Conservation (phyloP, 495 filamentous ascomycete genomes). For the Neurospora discreta region DNA sequence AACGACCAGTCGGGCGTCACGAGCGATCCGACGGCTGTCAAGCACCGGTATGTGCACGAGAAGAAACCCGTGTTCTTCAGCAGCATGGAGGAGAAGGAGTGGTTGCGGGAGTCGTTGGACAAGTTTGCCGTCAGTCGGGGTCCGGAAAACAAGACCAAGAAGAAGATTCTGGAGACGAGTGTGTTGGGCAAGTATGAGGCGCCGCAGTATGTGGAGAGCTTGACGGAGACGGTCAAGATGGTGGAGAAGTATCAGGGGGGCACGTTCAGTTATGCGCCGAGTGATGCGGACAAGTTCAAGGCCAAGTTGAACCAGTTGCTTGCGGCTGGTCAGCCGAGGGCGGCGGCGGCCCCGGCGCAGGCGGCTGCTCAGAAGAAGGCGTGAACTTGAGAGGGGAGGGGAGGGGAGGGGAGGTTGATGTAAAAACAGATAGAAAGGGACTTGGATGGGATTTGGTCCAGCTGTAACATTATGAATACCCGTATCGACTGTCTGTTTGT, state of each 20-base stretch:
- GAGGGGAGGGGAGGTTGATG: neutral
- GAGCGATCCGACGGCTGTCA: slow-evolving; percentile 5
- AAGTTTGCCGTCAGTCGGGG: slow-evolving; percentile 4
- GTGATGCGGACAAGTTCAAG: slow-evolving; percentile 12
- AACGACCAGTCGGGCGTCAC: slow-evolving; percentile 15
- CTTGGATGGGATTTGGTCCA: neutral
- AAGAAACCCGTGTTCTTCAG: slow-evolving; percentile 23
- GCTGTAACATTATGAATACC: neutral
- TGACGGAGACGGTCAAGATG: slow-evolving; percentile 19
- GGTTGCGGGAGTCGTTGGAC: slow-evolving; percentile 17
- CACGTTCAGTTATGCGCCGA: slow-evolving; percentile 13
- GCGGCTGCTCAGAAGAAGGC: slow-evolving; percentile 9
- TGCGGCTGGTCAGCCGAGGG: slow-evolving; percentile 5
- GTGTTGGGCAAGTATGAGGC: slow-evolving; percentile 31
- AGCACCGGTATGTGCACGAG: slow-evolving; percentile 6
- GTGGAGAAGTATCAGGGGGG: slow-evolving; percentile 24
- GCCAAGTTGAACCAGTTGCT: slow-evolving; percentile 17
- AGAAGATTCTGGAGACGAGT: slow-evolving; percentile 25
- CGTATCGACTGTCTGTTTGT: neutral
- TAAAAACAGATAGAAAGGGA: neutral
- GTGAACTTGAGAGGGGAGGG: neutral
- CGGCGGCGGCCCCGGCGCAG: neutral
- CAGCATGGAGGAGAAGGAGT: slow-evolving; percentile 21
- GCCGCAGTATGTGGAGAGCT: slow-evolving; percentile 14
- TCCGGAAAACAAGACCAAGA: slow-evolving; percentile 19